These are phyloP conservation scores for Botrytis cinerea DNA, from an alignment of 2,329 filamentous ascomycete species.

Conservation along the genomic window DNA sequence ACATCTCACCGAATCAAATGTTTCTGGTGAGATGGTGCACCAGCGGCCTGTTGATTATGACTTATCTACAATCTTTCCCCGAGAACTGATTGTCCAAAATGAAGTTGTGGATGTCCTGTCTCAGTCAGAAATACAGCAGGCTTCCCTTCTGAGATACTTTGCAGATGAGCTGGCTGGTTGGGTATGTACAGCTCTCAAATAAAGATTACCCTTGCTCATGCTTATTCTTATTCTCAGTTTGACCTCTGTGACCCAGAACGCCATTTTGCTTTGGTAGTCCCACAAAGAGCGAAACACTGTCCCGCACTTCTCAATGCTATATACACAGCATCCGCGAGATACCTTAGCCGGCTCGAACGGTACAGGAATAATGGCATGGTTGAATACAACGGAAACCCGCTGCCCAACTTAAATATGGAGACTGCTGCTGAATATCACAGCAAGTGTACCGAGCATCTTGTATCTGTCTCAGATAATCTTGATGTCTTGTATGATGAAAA, in stretches of 20 bases:
- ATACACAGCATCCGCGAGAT: constrained; percentile 44
- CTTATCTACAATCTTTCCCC: not conserved
- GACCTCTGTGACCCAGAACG: constrained; percentile 47
- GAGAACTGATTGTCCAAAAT: not conserved
- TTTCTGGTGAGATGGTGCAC: not conserved
- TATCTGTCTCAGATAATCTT: constrained; percentile 44
- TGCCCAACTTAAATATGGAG: constrained; percentile 42
- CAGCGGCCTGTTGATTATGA: not conserved
- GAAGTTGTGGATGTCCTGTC: constrained; percentile 6
- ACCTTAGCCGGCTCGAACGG: constrained; percentile 40
- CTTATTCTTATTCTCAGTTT: constrained; percentile 36
- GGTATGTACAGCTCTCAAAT: constrained; percentile 26
- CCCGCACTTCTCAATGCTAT: constrained; percentile 43
- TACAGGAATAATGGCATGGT: constrained; percentile 37
- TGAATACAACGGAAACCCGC: constrained; percentile 31
- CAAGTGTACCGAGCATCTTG: constrained; percentile 46
- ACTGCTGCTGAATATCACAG: constrained; percentile 47
- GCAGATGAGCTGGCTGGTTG: constrained; percentile 36
- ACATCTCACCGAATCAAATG: not conserved
- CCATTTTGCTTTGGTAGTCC: constrained; percentile 47
- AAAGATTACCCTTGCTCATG: not conserved
- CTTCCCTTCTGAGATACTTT: constrained; percentile 36
- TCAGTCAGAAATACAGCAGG: constrained; percentile 31
- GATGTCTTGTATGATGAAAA: constrained; percentile 44
- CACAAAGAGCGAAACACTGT: constrained; percentile 45